Percentiles rank a stretch among this genome's conserved stretches.
Evolutionary conservation across 2,329 filamentous ascomycete genomes (phyloP).

Genomic region (Thelonectria rubi): DNA sequence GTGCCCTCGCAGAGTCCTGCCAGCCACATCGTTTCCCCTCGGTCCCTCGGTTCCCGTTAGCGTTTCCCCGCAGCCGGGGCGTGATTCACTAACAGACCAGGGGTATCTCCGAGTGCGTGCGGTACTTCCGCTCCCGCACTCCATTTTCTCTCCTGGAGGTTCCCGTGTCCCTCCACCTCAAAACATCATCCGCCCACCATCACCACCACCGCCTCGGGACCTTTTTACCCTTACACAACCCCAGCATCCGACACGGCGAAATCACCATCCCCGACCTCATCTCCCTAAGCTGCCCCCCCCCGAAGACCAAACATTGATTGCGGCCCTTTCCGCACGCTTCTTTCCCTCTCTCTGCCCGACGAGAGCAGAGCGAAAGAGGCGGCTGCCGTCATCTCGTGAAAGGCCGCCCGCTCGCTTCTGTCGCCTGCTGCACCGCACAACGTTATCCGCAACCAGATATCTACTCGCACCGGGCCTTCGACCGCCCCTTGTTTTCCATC

Average conservation of each 20-base stretch:
- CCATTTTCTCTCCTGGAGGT: background rate
- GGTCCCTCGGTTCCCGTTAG: background rate
- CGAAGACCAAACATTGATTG: background rate
- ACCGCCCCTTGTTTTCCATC: background rate
- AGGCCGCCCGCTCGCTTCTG: constrained; percentile 6
- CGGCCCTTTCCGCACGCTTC: constrained; percentile 1
- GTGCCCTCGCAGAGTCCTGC: background rate
- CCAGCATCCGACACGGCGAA: constrained; percentile 6
- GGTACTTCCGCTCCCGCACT: background rate
- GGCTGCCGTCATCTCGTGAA: constrained; percentile 24
- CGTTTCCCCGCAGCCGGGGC: no score
- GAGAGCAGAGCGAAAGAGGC: constrained; percentile 18
- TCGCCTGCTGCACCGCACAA: constrained; percentile 7
- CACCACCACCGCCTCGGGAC: constrained; percentile 23
- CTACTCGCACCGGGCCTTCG: constrained; percentile 1
- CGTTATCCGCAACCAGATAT: background rate
- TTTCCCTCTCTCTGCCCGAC: constrained; percentile 7
- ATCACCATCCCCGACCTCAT: background rate
- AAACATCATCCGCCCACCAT: constrained; percentile 22
- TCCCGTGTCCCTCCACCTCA: constrained; percentile 17
- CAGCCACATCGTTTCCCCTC: background rate
- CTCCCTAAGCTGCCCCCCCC: constrained; percentile 2
- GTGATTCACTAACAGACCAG: background rate
- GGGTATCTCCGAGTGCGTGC: background rate
- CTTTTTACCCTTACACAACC: constrained; percentile 17